Conservation (phyloP, 1,139 yeast species). For the Saccharomyces uvarum region DNA sequence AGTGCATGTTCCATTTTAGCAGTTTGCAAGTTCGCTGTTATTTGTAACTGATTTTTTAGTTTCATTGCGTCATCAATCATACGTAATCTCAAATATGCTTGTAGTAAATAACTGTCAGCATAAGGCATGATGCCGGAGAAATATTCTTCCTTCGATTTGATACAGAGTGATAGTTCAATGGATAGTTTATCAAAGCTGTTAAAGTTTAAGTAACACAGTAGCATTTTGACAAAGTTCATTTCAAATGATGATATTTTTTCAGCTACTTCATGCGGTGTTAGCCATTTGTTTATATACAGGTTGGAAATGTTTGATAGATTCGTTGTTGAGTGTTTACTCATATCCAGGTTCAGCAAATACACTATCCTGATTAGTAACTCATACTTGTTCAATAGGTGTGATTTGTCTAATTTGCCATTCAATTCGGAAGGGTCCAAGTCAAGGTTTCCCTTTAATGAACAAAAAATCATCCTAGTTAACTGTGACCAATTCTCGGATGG, state of each 20-base stretch:
- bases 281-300: conserved; percentile 29
- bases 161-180: conserved; percentile 17
- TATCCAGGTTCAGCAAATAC: conserved; percentile 31
- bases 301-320: conserved; percentile 27
- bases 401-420: conserved; percentile 14
- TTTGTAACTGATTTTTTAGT: background rate
- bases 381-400: conserved; percentile 22
- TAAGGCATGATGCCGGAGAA: conserved; percentile 9
- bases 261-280: conserved; percentile 8
- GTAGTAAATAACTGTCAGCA: conserved; percentile 9
- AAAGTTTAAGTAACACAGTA: conserved; percentile 36
- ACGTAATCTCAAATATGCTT: conserved; percentile 15
- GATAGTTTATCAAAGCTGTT: conserved; percentile 34
- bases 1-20: conserved; percentile 12
- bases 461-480: conserved; percentile 17
- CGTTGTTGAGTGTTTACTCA: conserved; percentile 24
- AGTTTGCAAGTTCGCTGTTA: conserved; percentile 1
- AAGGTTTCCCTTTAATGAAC: conserved; percentile 21
- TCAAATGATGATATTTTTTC: conserved; percentile 30
- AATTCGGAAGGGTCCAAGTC: conserved; percentile 12
- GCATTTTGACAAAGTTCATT: conserved; percentile 29
- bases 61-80: conserved; percentile 8
- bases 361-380: conserved; percentile 30
- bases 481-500: conserved; percentile 14
- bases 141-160: conserved; percentile 8